Conservation (phyloP, 805 yeast species). For the Monosporozyma aerobia region DNA sequence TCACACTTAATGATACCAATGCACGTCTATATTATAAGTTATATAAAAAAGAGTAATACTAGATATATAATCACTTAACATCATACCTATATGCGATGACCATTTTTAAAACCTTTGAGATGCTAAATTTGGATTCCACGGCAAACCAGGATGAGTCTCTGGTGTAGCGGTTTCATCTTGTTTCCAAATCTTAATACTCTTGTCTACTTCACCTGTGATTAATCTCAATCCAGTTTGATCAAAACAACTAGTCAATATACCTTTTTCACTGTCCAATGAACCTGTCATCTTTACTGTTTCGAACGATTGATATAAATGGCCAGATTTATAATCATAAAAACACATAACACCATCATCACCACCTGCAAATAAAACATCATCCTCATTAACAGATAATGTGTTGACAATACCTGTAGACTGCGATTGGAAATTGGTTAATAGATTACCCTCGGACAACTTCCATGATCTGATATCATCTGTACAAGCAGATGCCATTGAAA, state of each 20-base stretch:
- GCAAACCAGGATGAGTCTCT: slow-evolving; percentile 22
- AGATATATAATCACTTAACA: not conserved
- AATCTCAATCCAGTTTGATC: slow-evolving; percentile 75
- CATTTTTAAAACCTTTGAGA: slow-evolving; percentile 21
- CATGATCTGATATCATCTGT: slow-evolving; percentile 78
- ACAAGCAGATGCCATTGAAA: slow-evolving; percentile 72
- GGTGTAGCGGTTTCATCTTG: slow-evolving; percentile 32
- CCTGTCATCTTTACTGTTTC: slow-evolving; percentile 59
- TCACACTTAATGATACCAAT: not conserved
- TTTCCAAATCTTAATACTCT: slow-evolving; percentile 70
- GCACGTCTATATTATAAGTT: not conserved
- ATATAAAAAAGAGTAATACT: not conserved
- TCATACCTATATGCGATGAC: not conserved
- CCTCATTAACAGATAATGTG: slow-evolving; percentile 52
- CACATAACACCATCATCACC: slow-evolving; percentile 73
- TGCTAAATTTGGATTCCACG: slow-evolving; percentile 25
- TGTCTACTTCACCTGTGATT: slow-evolving; percentile 86
- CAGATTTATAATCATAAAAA: slow-evolving; percentile 70
- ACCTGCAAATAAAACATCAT: slow-evolving; percentile 67
- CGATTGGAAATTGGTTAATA: slow-evolving; percentile 47
- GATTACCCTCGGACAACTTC: slow-evolving; percentile 68
- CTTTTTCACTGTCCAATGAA: slow-evolving; percentile 52
- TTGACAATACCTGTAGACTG: slow-evolving; percentile 44
- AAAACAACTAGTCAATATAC: slow-evolving; percentile 62
- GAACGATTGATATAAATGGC: slow-evolving; percentile 49